A percentile compares a stretch with the other conserved stretches of the same genome.
Evolutionary conservation across 305 asterid genomes (phyloP).

Genomic region (Solanum hybrid): DNA sequence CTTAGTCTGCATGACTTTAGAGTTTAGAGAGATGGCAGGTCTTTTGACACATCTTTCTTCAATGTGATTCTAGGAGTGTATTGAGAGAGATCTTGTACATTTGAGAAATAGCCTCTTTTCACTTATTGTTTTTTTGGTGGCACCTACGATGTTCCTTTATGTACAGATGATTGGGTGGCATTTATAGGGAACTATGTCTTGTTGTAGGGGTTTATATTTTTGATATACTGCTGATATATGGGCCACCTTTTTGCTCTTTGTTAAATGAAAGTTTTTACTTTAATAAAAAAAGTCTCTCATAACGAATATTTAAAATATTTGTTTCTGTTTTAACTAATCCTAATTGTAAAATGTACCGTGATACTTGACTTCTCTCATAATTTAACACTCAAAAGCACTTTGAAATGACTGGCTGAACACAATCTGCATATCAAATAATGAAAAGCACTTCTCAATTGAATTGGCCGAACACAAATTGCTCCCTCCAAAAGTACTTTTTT

Average conservation of each 20-base stretch:
- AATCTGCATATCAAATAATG: background rate
- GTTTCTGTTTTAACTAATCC: background rate
- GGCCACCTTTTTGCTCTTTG: background rate
- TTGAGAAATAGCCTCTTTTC: background rate
- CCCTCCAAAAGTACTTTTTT: background rate
- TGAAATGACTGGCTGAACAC: background rate
- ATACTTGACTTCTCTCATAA: background rate
- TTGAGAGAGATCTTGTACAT: background rate
- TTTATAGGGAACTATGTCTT: background rate
- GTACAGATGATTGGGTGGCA: background rate
- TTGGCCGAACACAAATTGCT: background rate
- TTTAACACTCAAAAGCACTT: background rate
- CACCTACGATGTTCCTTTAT: background rate
- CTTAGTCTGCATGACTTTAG: background rate
- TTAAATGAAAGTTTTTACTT: background rate
- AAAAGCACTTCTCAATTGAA: background rate
- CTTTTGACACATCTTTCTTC: background rate
- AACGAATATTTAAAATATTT: background rate
- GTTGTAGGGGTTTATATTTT: background rate
- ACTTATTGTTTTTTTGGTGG: background rate
- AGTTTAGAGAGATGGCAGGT: background rate
- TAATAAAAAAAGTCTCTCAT: background rate
- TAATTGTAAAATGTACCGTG: background rate
- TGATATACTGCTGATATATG: background rate
- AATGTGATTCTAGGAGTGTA: background rate